Evolutionary conservation across 768 basidiomycete genomes (phyloP).

Genomic region (Mycena metata): DNA sequence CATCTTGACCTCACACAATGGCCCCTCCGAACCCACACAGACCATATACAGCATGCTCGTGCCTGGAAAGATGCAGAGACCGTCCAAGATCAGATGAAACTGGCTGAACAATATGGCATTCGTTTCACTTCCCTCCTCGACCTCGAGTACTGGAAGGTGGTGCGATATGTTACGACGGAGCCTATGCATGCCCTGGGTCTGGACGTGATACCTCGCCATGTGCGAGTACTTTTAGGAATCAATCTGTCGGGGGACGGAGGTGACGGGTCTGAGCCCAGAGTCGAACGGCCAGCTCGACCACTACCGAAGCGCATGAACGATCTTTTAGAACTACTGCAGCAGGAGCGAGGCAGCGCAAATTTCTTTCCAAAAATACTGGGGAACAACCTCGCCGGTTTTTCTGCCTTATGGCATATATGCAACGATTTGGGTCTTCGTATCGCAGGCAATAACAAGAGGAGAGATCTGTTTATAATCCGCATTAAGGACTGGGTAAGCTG

Average conservation of each 20-base stretch:
- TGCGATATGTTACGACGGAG: slow-evolving; percentile 49
- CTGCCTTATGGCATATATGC: slow-evolving; percentile 30
- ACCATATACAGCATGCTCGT: slow-evolving; percentile 32
- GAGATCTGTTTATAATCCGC: slow-evolving; percentile 17
- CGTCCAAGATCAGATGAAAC: slow-evolving; percentile 28
- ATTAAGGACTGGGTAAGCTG: slow-evolving; percentile 16
- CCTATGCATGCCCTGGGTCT: slow-evolving; percentile 58
- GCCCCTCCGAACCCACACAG: slow-evolving; percentile 33
- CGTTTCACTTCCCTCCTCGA: slow-evolving; percentile 49
- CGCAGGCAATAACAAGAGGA: slow-evolving; percentile 1
- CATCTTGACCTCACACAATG: slow-evolving; percentile 41
- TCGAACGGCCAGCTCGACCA: too few relatives aligned
- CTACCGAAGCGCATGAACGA: too few relatives aligned
- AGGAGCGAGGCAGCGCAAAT: too few relatives aligned
- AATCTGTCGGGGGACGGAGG: too few relatives aligned
- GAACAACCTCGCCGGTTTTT: too few relatives aligned
- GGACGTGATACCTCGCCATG: slow-evolving; percentile 50
- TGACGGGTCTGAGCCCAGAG: too few relatives aligned
- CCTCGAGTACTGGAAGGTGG: slow-evolving; percentile 57
- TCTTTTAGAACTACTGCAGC: too few relatives aligned
- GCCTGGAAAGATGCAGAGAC: slow-evolving; percentile 42
- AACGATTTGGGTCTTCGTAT: slow-evolving; percentile 15
- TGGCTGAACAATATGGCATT: slow-evolving; percentile 42
- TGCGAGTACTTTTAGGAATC: slow-evolving; percentile 42
- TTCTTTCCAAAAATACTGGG: too few relatives aligned